Base-by-base conservation (phyloP, 1,284 basidiomycete species). In the Coriolopsis trogii region DNA sequence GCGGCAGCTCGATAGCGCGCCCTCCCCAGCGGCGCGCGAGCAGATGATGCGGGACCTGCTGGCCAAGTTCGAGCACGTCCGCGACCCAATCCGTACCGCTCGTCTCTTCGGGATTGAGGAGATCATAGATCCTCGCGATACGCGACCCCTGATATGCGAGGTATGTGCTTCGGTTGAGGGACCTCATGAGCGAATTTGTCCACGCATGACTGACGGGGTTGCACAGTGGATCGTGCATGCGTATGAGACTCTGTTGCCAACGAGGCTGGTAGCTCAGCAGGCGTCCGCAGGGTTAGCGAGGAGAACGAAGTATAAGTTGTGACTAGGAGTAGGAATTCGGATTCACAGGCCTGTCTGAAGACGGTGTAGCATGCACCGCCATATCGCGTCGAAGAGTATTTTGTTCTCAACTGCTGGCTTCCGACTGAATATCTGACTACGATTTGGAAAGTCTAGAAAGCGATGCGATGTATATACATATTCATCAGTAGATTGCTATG, bases 91-190 rank as follows among this genome's bases (percentile, higher is more conserved):
- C 38, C 72, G 67, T 52, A 75, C 73, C 1, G 73, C 73, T 2
- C 66, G 74, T 51, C 63, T 66, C 41, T 75, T 76, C 55, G 71
- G 71, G 1, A 62, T 75, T 13, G 73, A 75, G 46, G 74, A 75
- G 55, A 74, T 76, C 20, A 71, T 75, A 41, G 74, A 76, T 58
- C 73, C 73, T 2, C 62, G 72, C 40, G 70, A 74, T 63, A 76
- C 74, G 1, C 67, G 73, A 23, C 67, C 67, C 1, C 42, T 73
- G 40, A 71, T 60, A 25, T 76, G 74, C 53, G 70, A 74, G 60
- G 73, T 75, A 45, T 40, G 70, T 34, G 12, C 30, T 20, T 16
- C 12, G 10, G 5, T 9, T 5, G 20, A 13, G n/a, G 10, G 20
- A 12, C 5, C 6, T 24, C 13, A n/a, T 18, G 7, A 7, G 15